These are phyloP conservation scores for Saccharomycopsis malanga DNA, from an alignment of 805 yeast species.

Conservation along the genomic window DNA sequence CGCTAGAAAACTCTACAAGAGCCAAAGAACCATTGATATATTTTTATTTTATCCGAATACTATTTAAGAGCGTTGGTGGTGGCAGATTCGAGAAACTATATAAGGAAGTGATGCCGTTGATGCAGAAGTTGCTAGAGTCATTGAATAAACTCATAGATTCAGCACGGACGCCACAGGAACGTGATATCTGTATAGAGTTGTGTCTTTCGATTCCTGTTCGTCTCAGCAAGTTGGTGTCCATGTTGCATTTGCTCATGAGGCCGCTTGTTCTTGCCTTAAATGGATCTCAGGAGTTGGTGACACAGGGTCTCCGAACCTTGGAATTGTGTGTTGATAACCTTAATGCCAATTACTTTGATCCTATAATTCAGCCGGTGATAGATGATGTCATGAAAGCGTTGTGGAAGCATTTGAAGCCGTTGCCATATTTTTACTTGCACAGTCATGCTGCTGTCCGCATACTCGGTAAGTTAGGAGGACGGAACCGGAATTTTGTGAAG, in stretches of 20 bases:
- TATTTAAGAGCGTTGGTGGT: slow-evolving; percentile 93
- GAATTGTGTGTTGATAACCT: slow-evolving; percentile 94
- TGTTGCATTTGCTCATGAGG: slow-evolving; percentile 76
- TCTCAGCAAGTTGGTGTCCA: slow-evolving; percentile 88
- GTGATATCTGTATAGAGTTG: slow-evolving; percentile 90
- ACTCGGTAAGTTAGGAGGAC: slow-evolving; percentile 92
- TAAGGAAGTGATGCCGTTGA: slow-evolving; percentile 84
- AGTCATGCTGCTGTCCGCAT: slow-evolving; percentile 92
- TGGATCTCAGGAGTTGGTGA: slow-evolving; percentile 84
- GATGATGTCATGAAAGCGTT: slow-evolving; percentile 91
- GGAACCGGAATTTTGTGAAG: slow-evolving; percentile 79
- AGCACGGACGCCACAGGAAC: slow-evolving; percentile 81
- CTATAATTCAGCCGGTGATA: slow-evolving; percentile 92
- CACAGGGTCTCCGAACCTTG: slow-evolving; percentile 90
- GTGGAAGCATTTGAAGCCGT: slow-evolving; percentile 84
- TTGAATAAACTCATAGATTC: slow-evolving; percentile 75
- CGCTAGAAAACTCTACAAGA: slow-evolving; percentile 69
- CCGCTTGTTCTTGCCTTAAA: slow-evolving; percentile 88
- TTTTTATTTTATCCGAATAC: slow-evolving; percentile 77
- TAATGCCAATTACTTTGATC: slow-evolving; percentile 95
- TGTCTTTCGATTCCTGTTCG: slow-evolving; percentile 96
- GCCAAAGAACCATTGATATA: slow-evolving; percentile 89
- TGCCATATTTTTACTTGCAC: slow-evolving; percentile 91
- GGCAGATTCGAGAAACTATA: slow-evolving; percentile 91
- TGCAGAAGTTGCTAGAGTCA: slow-evolving; percentile 81